Base-by-base conservation (phyloP, 495 filamentous ascomycete species). In the Viridothelium virens region DNA sequence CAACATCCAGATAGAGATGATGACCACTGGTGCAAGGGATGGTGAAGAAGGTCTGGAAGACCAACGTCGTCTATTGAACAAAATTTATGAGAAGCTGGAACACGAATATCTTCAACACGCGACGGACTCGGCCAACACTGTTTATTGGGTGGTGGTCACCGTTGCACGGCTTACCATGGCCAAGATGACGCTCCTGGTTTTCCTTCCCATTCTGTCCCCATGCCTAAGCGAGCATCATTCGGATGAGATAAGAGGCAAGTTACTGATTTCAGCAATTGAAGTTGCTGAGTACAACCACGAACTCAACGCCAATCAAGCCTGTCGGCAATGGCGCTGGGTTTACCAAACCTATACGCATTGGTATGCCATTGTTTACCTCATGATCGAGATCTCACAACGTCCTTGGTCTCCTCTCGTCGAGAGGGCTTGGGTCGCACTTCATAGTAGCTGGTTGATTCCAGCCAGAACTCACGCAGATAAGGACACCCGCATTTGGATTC, bases 321-420 rank as follows among this genome's bases (percentile, higher is more conserved):
- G 75, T 38, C 76, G 78, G 2, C 77, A 82, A 38, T 87, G 84
- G 84, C 80, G 83, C 38, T 88, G 85, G 85, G 69, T 83, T 37
- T 86, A 77, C 70, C 79, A 83, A 62, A 85, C 83, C 0, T 84
- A 82, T 66, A 82, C 82, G 0, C 85, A 87, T 62, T 88, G 85
- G 85, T 79, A 87, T 71, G 78, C 84, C 50, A 76, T 86, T 61
- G 81, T 81, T 9, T 84, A 80, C 48, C 76, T 86, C 25, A 71
- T 85, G 9, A 75, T 83, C 61, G 82, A 85, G 31, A 77, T 80
- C 10, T 77, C 75, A n/a, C 77, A 77, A 37, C 78, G 82, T 7
- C 77, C 80, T 0, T 81, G 78, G 75, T 81, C 80, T 0, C 73
- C 82, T 2, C 69, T 79, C 6, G 76, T 83, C 34, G 83, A 86